Evolutionary conservation across 2,329 filamentous ascomycete species (phyloP), one percentile per base, ranked within the genome.

Genomic region (Hypocrella siamensis): DNA sequence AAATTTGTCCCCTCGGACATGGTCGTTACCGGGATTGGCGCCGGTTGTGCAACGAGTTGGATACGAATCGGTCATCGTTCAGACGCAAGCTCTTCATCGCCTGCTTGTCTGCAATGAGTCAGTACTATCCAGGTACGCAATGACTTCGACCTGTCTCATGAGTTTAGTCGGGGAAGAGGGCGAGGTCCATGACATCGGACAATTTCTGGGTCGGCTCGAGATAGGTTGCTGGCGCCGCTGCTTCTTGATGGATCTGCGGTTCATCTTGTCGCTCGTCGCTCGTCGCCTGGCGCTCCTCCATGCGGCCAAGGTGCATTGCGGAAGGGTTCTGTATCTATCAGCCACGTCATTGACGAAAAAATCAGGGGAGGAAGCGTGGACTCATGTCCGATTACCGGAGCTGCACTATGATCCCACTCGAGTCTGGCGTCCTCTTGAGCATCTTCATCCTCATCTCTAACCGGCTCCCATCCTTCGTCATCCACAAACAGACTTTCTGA

Each of bases 41-140:
- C 82, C n/a, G 86, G 86, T 2, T 93, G 84, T 56, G 86, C 86
- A 28, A 93, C 86, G 14, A 92, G 77, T 49, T 93, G 84, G 76
- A 61, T 92, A 33, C 67, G 63, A 40, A 60, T 71, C 31, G 46
- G 44, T 35, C 25, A 33, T 22, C 21, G 18, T 19, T 41, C 17
- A 37, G 17, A 15, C 7, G 6, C 17, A 4, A 26, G 10, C 10
- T 14, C 15, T 14, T 26, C 15, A 10, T 11, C 11, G 7, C 25
- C n/a, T 9, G 21, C 11, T 14, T 26, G 11, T 7, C n/a, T 7
- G 15, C 15, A 26, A 12, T 26, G 25, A 10, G 6, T 26, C 15
- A n/a, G 11, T 11, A 26, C 25, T n/a, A 26, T 7, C 7, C 25
- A 7, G 3, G 5, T 24, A 19, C 12, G 25, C n/a, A n/a, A 4